phyloP scores from a whole-genome alignment of 176 grass and related monocot species.

The Oryza meridionalis region DNA sequence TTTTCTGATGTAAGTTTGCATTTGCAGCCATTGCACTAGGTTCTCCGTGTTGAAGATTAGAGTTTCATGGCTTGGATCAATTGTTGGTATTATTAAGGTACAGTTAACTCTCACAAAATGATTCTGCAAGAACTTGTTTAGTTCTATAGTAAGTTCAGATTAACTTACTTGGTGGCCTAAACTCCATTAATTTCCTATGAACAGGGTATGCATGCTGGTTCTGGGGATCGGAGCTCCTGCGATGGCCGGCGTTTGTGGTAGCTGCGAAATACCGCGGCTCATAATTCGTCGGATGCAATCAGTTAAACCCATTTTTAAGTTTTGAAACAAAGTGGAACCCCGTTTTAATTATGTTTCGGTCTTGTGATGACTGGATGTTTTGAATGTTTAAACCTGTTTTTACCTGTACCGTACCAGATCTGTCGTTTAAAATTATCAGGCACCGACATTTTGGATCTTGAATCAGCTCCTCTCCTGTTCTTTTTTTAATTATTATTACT shows the following conservation, averaged over 20 bases:
- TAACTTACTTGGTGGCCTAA: background rate
- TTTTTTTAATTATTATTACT: background rate
- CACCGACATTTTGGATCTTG: background rate
- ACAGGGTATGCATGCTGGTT: constrained; percentile 31
- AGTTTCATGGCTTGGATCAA: constrained; percentile 10
- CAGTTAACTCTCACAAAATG: constrained; percentile 23
- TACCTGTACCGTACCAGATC: background rate
- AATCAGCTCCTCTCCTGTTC: background rate
- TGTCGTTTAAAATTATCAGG: background rate
- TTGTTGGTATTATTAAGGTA: constrained; percentile 29
- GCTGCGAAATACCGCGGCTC: constrained; percentile 22
- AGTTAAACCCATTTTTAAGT: constrained; percentile 4
- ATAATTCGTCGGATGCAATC: constrained; percentile 24
- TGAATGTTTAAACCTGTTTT: constrained; percentile 28
- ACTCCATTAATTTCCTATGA: background rate
- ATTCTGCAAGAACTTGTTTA: constrained; percentile 36
- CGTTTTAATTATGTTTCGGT: constrained; percentile 20
- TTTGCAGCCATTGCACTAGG: constrained; percentile 28
- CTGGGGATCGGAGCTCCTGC: constrained; percentile 11
- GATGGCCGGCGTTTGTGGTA: constrained; percentile 20
- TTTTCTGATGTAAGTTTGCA: constrained; percentile 29
- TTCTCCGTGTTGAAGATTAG: constrained; percentile 19
- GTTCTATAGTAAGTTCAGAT: background rate
- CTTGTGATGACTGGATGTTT: constrained; percentile 14
- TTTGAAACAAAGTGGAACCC: background rate